A percentile compares a stretch with the other conserved stretches of the same genome.
Evolutionary conservation across 148 eudicot genomes (phyloP).

Genomic region (Nyssa sinensis): DNA sequence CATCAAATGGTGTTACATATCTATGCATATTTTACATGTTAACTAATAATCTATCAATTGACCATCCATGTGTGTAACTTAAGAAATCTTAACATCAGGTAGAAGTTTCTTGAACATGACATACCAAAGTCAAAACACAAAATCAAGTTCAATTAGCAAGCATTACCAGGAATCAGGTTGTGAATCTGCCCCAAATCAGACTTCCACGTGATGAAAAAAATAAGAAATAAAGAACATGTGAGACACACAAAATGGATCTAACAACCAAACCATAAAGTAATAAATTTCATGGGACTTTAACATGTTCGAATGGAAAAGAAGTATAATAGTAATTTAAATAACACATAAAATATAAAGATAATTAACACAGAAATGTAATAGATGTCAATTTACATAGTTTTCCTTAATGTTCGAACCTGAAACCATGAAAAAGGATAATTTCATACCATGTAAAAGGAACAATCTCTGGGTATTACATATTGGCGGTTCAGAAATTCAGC

Average conservation of each 20-base stretch:
- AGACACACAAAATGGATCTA: slow-evolving; percentile 14
- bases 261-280: background rate
- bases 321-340: background rate
- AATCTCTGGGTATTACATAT: slow-evolving; percentile 71
- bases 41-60: background rate
- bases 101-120: background rate
- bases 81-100: no score
- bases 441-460: slow-evolving; percentile 80
- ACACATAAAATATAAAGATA: background rate
- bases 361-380: background rate
- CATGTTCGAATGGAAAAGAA: background rate
- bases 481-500: slow-evolving; percentile 53
- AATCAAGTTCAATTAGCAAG: slow-evolving; percentile 17
- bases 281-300: background rate
- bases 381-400: background rate
- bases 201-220: slow-evolving; percentile 48
- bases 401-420: background rate
- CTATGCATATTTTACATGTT: background rate
- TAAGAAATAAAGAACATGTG: slow-evolving; percentile 29
- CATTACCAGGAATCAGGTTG: slow-evolving; percentile 78
- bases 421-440: background rate
- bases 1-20: background rate
- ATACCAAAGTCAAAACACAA: slow-evolving; percentile 3
- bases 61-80: background rate
- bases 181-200: slow-evolving; percentile 80